Evolutionary conservation across 2,329 filamentous ascomycete genomes (phyloP), one percentile per base, ranked within the genome.

Genomic region (Fusarium marasasianum): DNA sequence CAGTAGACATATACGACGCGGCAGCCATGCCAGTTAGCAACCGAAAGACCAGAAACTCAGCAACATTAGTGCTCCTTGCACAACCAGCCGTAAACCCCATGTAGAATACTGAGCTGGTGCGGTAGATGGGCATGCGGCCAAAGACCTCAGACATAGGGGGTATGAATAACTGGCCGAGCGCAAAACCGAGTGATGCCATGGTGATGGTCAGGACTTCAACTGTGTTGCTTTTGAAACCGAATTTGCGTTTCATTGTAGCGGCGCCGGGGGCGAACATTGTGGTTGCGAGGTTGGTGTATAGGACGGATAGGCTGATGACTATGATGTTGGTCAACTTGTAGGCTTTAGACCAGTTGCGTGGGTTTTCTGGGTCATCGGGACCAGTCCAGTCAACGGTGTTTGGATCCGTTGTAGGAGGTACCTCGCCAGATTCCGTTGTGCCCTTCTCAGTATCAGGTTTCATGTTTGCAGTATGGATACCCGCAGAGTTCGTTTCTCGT

Each of bases 381-480:
- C 53, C 53, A 3, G 11, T 20, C 53, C 53, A 56, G 26, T 56
- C 29, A 9, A 44, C 22, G 2, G 12, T 22, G 1, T 31, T 33
- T 11, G 22, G 26, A 2, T 33, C 22, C 15, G 22, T 8, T 4
- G 12, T 22, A 6, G 38, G 22, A 24, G 20, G 2, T 29, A 11
- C 6, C 3, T 38, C n/a, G 18, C 22, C 33, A 29, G 20, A 0
- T 55, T 22, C 5, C 4, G 11, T 9, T 22, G 15, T 0, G 2
- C 14, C 20, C 1, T 55, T 41, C 11, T 41, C 37, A 1, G 7
- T 10, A 11, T 41, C 20, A 7, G 22, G 1, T 0, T 20, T 53
- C 17, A 26, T 2, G 3, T 20, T 53, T 15, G n/a, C 5, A 14
- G n/a, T 12, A 18, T 37, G 18, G 6, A 2, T 22, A 54, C 22